phyloP scores from a whole-genome alignment of 306 rosid genomes.

The Abrus precatorius region DNA sequence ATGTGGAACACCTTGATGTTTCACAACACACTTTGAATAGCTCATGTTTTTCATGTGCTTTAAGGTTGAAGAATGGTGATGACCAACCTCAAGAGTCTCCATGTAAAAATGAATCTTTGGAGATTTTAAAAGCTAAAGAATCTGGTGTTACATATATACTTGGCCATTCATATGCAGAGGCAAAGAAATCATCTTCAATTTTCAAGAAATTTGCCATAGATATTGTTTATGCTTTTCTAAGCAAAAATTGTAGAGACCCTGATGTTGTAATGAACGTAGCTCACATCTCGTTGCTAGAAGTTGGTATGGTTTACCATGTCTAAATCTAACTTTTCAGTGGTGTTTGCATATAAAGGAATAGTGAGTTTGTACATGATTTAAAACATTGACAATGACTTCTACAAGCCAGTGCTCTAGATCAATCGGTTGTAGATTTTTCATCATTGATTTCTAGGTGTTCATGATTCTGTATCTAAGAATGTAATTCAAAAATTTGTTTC shows the following conservation, averaged over 20 bases:
- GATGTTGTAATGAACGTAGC: conserved; percentile 71
- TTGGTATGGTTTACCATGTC: conserved; percentile 85
- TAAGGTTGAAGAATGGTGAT: conserved; percentile 28
- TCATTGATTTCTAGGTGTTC: conserved; percentile 45
- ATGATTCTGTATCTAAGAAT: conserved; percentile 41
- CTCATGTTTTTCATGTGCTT: conserved; percentile 44
- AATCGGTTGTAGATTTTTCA: conserved; percentile 30
- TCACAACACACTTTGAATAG: conserved; percentile 38
- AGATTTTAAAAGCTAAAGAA: conserved; percentile 75
- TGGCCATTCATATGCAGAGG: conserved; percentile 79
- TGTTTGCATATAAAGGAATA: conserved; percentile 22
- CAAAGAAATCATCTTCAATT: conserved; percentile 76
- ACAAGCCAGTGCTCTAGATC: conserved; percentile 23
- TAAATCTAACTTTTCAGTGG: conserved; percentile 47
- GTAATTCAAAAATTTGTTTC: conserved; percentile 43
- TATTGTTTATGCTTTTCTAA: conserved; percentile 67
- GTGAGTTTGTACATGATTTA: conserved; percentile 38
- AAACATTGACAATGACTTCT: conserved; percentile 29
- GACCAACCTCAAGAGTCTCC: conserved; percentile 36
- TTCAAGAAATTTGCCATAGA: conserved; percentile 73
- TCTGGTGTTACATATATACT: conserved; percentile 78
- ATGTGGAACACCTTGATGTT: conserved; percentile 40
- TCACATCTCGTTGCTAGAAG: conserved; percentile 78
- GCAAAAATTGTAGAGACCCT: conserved; percentile 74
- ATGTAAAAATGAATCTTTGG: conserved; percentile 59